Percentiles rank a stretch among this genome's conserved stretches.
These are phyloP conservation scores for Aspergillus ruber DNA, from an alignment of 2,329 filamentous ascomycete genomes.

Conservation along the genomic window DNA sequence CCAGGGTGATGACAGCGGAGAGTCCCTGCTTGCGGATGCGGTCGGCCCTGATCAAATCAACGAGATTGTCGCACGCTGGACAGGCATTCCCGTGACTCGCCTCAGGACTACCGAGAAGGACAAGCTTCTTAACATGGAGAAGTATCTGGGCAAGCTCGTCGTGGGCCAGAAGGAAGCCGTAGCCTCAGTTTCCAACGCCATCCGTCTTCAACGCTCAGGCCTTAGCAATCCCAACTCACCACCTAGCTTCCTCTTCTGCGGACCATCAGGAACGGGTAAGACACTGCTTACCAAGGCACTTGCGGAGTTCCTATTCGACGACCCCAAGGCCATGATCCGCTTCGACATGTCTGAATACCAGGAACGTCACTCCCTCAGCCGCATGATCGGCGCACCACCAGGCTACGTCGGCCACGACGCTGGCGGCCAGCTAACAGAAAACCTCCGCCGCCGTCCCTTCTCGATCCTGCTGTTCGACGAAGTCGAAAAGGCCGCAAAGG, in stretches of 20 bases:
- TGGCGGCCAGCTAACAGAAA: constrained; percentile 91
- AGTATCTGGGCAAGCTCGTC: constrained; percentile 72
- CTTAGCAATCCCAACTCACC: constrained; percentile 94
- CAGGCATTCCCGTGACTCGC: constrained; percentile 93
- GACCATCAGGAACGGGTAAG: constrained; percentile 96
- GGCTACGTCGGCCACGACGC: constrained; percentile 96
- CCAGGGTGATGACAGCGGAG: constrained; percentile 53
- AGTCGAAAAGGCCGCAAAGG: constrained; percentile 97
- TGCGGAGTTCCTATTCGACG: constrained; percentile 96
- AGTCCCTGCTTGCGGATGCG: constrained; percentile 77
- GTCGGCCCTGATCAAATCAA: constrained; percentile 98
- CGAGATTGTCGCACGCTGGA: constrained; percentile 94
- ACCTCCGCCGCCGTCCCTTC: constrained; percentile 88
- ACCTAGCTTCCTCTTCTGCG: constrained; percentile 97
- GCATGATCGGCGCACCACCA: constrained; percentile 96
- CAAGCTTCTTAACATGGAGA: constrained; percentile 97
- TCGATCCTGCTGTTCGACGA: constrained; percentile 97
- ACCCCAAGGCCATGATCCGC: constrained; percentile 93
- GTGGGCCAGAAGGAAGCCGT: constrained; percentile 94
- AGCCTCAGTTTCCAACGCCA: constrained; percentile 86
- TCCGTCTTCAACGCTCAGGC: constrained; percentile 88
- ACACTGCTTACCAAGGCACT: constrained; percentile 94
- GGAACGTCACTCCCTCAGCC: constrained; percentile 86
- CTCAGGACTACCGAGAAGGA: constrained; percentile 95
- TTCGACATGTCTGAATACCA: constrained; percentile 99